These are phyloP conservation scores for Magnusiomyces starmeri DNA, from an alignment of 1,139 yeast species.

Conservation along the genomic window DNA sequence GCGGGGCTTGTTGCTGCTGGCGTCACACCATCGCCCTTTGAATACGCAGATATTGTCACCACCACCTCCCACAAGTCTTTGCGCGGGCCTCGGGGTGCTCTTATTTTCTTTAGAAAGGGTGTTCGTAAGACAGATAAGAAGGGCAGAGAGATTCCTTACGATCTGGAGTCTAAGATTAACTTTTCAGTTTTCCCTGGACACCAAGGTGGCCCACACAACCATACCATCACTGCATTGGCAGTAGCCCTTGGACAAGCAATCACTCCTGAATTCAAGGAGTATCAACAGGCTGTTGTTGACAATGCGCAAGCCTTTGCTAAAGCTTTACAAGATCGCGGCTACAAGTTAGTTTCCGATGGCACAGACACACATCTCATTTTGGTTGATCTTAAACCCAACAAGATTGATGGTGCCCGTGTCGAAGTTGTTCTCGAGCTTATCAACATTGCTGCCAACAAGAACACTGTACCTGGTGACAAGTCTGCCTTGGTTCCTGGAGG, in stretches of 20 bases:
- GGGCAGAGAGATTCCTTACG: slow-evolving; percentile 83
- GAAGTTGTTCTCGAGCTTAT: slow-evolving; percentile 92
- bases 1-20: slow-evolving; percentile 96
- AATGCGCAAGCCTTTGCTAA: slow-evolving; percentile 81
- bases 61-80: slow-evolving; percentile 97
- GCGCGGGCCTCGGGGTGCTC: slow-evolving; percentile 99
- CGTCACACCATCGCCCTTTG: slow-evolving; percentile 93
- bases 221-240: slow-evolving; percentile 94
- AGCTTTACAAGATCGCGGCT: slow-evolving; percentile 64
- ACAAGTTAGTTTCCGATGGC: slow-evolving; percentile 83
- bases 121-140: slow-evolving; percentile 85
- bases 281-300: slow-evolving; percentile 81
- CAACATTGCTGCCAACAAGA: slow-evolving; percentile 93
- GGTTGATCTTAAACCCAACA: slow-evolving; percentile 80
- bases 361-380: slow-evolving; percentile 96
- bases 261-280: slow-evolving; percentile 83
- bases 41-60: slow-evolving; percentile 93
- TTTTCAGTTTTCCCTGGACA: slow-evolving; percentile 99
- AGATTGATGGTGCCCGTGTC: slow-evolving; percentile 95
- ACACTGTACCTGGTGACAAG: slow-evolving; percentile 97
- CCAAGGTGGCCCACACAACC: slow-evolving; percentile 99
- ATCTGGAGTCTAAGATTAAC: slow-evolving; percentile 90
- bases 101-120: slow-evolving; percentile 98
- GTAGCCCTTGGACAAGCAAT: slow-evolving; percentile 93
- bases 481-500: slow-evolving; percentile 98